These are phyloP conservation scores for Pontederia paniculata DNA, from an alignment of 176 grass and related monocot genomes.

Conservation along the genomic window DNA sequence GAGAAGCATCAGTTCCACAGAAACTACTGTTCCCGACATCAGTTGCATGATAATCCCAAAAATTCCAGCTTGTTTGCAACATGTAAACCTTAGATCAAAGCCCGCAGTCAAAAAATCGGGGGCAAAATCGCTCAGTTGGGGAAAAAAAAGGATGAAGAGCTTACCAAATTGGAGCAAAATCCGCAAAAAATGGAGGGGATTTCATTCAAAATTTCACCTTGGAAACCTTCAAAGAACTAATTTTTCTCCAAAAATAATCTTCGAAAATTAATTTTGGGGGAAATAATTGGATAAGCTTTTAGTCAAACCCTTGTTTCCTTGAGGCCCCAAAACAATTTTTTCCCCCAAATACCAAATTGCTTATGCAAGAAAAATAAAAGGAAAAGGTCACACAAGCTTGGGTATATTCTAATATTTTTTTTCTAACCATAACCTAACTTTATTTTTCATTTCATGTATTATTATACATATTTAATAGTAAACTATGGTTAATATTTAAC, in stretches of 20 bases:
- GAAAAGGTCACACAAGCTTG: conserved; percentile 11
- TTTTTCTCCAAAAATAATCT: conserved; percentile 7
- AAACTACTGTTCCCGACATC: background rate
- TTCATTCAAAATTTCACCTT: conserved; percentile 4
- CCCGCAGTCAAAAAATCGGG: background rate
- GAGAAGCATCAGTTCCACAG: background rate
- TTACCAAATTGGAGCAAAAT: conserved; percentile 17
- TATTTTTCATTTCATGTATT: conserved; percentile 7
- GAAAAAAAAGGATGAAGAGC: conserved; percentile 6
- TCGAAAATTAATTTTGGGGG: conserved; percentile 8
- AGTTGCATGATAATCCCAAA: background rate
- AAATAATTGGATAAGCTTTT: conserved; percentile 4
- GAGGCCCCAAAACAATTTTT: background rate
- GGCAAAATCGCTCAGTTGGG: background rate
- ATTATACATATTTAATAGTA: background rate
- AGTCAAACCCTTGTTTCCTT: conserved; percentile 13
- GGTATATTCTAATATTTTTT: conserved; percentile 11
- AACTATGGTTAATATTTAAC: too few relatives aligned
- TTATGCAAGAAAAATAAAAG: conserved; percentile 11
- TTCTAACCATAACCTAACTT: conserved; percentile 9
- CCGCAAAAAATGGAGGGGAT: conserved; percentile 4
- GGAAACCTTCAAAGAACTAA: conserved; percentile 2
- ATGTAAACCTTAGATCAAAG: conserved; percentile 8
- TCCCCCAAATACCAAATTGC: conserved; percentile 21
- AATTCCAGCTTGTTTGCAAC: background rate